Evolutionary conservation across 106 monocot genomes (phyloP).

Genomic region (Hemerocallis citrina): DNA sequence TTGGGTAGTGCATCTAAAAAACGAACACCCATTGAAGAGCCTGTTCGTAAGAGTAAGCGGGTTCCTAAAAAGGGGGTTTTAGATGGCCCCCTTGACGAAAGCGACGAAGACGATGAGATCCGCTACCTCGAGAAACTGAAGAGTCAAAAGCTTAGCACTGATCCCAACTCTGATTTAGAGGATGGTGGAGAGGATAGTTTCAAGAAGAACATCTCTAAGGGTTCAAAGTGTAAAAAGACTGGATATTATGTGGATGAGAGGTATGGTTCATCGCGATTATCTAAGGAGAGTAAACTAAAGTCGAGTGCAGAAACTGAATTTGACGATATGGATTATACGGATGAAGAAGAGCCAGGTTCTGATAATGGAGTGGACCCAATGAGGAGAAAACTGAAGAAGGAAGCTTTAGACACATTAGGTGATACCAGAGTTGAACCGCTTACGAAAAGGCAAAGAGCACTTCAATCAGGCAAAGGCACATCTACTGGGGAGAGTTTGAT

Average conservation of each 20-base stretch:
- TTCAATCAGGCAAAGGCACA: conserved; percentile 51
- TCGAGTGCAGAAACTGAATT: conserved; percentile 22
- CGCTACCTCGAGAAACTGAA: conserved; percentile 46
- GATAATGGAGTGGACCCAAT: conserved; percentile 35
- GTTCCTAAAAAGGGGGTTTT: conserved; percentile 46
- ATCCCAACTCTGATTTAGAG: conserved; percentile 15
- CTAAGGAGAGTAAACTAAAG: conserved; percentile 34
- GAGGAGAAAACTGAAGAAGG: conserved; percentile 27
- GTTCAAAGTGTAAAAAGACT: conserved; percentile 23
- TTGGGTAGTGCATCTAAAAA: conserved; percentile 1
- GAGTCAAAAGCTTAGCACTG: conserved; percentile 17
- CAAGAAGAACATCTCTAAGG: conserved; percentile 28
- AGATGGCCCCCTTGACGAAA: conserved; percentile 46
- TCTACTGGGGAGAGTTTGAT: conserved; percentile 32
- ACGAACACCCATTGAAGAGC: conserved; percentile 17
- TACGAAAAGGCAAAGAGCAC: conserved; percentile 65
- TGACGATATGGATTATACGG: conserved; percentile 39
- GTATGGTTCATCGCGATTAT: conserved; percentile 20
- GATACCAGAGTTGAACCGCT: conserved; percentile 49
- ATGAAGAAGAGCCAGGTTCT: conserved; percentile 54
- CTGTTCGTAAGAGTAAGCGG: conserved; percentile 51
- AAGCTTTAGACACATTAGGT: conserved; percentile 13
- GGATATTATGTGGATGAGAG: conserved; percentile 45
- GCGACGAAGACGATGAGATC: conserved; percentile 48
- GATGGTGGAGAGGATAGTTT: conserved; percentile 16